These are phyloP conservation scores for Haplographium delicatum DNA, from an alignment of 495 filamentous ascomycete species.

Conservation along the genomic window DNA sequence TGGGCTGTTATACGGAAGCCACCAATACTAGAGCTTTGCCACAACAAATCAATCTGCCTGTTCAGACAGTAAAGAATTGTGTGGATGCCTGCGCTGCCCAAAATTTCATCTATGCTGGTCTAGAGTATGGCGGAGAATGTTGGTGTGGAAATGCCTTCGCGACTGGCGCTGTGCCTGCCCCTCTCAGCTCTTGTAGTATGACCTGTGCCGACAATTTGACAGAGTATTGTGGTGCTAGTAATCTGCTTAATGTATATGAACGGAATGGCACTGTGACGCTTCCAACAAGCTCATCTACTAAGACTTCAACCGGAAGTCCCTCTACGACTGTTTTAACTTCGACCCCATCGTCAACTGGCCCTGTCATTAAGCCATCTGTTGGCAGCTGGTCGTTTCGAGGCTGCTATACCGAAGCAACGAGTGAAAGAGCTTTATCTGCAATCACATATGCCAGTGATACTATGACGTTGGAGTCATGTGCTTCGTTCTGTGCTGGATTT, in stretches of 20 bases:
- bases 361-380: conserved; percentile 7
- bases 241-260: conserved; percentile 15
- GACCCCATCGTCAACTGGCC: conserved; percentile 35
- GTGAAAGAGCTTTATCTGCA: conserved; percentile 28
- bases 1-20: conserved; percentile 41
- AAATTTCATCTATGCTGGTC: conserved; percentile 15
- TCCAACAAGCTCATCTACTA: conserved; percentile 16
- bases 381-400: conserved; percentile 6
- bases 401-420: conserved; percentile 12
- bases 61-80: conserved; percentile 17
- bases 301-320: conserved; percentile 13
- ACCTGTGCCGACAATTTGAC: conserved; percentile 28
- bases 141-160: conserved; percentile 21
- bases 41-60: neutral
- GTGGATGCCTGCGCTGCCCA: conserved; percentile 10
- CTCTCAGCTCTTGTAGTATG: conserved; percentile 25
- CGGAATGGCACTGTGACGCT: conserved; percentile 10
- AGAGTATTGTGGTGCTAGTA: conserved; percentile 22
- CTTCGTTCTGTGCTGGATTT: conserved; percentile 22
- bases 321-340: conserved; percentile 10
- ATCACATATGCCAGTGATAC: conserved; percentile 42
- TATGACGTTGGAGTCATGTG: conserved; percentile 45
- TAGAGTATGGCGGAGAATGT: conserved; percentile 24
- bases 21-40: conserved; percentile 8
- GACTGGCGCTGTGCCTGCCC: conserved; percentile 19